phyloP scores from a whole-genome alignment of 352 stramenopile genomes.

The Phytophthora crassamura region DNA sequence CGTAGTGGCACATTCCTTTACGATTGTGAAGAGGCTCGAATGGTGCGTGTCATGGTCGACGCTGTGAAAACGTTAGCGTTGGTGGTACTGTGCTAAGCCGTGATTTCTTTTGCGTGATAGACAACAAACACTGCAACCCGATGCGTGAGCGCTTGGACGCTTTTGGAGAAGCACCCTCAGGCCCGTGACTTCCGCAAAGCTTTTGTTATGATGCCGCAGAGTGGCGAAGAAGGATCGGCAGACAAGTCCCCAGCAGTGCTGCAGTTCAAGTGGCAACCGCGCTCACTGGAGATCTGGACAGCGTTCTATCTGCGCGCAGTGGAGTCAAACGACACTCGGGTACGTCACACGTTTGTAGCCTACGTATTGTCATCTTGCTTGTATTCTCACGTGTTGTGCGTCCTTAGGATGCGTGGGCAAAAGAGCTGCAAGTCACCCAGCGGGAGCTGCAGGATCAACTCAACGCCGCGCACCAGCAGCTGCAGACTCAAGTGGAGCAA shows the following conservation, averaged over 20 bases:
- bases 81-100: neutral
- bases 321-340: slow-evolving; percentile 81
- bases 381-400: slow-evolving; percentile 16
- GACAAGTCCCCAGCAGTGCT: slow-evolving; percentile 78
- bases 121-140: slow-evolving; percentile 59
- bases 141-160: slow-evolving; percentile 75
- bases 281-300: slow-evolving; percentile 82
- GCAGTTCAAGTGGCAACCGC: slow-evolving; percentile 89
- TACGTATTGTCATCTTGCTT: neutral
- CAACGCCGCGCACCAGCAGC: slow-evolving; percentile 64
- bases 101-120: slow-evolving; percentile 33
- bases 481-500: slow-evolving; percentile 73
- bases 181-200: slow-evolving; percentile 70
- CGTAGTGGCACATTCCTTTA: slow-evolving; percentile 98
- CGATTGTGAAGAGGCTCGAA: slow-evolving; percentile 93
- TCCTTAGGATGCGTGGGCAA: slow-evolving; percentile 79
- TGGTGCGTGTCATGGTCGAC: slow-evolving; percentile 44
- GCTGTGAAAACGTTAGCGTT: neutral
- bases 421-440: slow-evolving; percentile 82
- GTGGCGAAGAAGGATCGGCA: slow-evolving; percentile 28
- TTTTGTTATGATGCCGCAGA: slow-evolving; percentile 74
- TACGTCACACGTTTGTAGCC: slow-evolving; percentile 65
- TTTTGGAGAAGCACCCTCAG: slow-evolving; percentile 53
- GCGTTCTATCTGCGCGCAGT: slow-evolving; percentile 86
- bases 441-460: slow-evolving; percentile 79